Base-by-base conservation (phyloP, 176 grass and related monocot species). In the Lolium rigidum region DNA sequence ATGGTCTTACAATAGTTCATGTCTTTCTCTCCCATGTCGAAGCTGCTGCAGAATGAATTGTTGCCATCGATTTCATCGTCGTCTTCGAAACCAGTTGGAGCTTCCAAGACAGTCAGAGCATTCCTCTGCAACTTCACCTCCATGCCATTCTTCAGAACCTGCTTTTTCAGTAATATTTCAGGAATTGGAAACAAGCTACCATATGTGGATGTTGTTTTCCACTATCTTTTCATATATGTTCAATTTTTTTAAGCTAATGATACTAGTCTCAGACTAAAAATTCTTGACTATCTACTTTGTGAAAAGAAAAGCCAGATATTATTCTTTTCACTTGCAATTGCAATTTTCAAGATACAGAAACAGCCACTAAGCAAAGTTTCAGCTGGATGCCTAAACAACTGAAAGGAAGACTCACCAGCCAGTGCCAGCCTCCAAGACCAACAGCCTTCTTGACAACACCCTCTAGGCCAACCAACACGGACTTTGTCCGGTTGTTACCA, bases 61-160 rank as follows among this genome's bases (percentile, higher is more conserved):
- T 93, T 83, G 35, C 78, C 86, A 1, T 87, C 80, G 6, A 93
- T 89, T 22, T 93, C 84, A 9, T 80, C 65, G 0, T 89, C 89
- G 8, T 86, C 85, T 82, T 95, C 91, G 1, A 91, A 85, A 16
- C 94, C 89, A 24, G 89, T 93, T 72, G 94, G 91, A 78, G 91
- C 84, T 89, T 96, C 94, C 82, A 96, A 91, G 52, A 96, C 91
- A 75, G 91, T 90, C 74, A 96, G 28, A 25, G 94, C 94, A 79
- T 96, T 96, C 82, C 94, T 92, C 87, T 96, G 94, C 79, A 96
- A 64, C 90, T 96, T 93, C 56, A 96, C 94, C 94, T 96, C 94
- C 9, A 94, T 87, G 44, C 94, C 91, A 74, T 96, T 96, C 78
- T 96, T 96, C 21, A 96, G 85, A 80, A 91, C 84, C 94, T 95